Percentiles rank a stretch among this genome's conserved stretches.
Evolutionary conservation across 2,329 filamentous ascomycete genomes (phyloP).

Genomic region (Botrytis aclada): DNA sequence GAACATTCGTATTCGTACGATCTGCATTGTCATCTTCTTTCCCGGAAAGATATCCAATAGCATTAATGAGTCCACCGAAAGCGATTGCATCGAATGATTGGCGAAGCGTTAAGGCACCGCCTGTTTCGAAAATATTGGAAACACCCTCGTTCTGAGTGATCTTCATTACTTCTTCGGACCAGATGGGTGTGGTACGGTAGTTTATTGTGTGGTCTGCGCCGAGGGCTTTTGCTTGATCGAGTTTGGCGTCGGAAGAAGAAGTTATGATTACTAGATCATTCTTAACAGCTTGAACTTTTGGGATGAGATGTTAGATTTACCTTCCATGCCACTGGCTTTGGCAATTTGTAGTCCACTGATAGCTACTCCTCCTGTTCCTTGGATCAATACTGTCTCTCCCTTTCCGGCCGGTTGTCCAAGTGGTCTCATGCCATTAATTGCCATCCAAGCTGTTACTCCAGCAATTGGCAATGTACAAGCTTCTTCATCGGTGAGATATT

Average conservation of each 20-base stretch:
- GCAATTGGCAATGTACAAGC: slow-evolving; percentile 60
- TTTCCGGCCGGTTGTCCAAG: slow-evolving; percentile 49
- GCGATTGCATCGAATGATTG: slow-evolving; percentile 53
- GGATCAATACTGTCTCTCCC: slow-evolving; percentile 48
- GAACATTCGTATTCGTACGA: slow-evolving; percentile 57
- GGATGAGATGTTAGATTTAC: slow-evolving; percentile 36
- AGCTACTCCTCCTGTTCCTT: slow-evolving; percentile 54
- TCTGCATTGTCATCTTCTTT: slow-evolving; percentile 55
- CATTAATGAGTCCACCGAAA: slow-evolving; percentile 53
- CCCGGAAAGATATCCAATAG: slow-evolving; percentile 50
- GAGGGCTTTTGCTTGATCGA: slow-evolving; percentile 44
- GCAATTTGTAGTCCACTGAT: slow-evolving; percentile 53
- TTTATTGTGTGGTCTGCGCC: slow-evolving; percentile 54
- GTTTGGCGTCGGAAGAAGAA: slow-evolving; percentile 52
- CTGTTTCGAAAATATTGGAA: slow-evolving; percentile 55
- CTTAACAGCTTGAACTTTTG: not conserved
- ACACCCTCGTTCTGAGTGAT: slow-evolving; percentile 47
- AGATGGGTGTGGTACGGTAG: slow-evolving; percentile 51
- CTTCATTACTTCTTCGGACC: slow-evolving; percentile 48
- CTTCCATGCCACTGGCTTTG: slow-evolving; percentile 49
- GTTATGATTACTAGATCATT: slow-evolving; percentile 49
- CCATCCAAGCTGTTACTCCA: slow-evolving; percentile 63
- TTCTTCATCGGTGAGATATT: slow-evolving; percentile 57
- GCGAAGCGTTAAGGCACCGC: slow-evolving; percentile 50
- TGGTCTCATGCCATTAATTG: slow-evolving; percentile 55